Evolutionary conservation across 129 eudicot genomes (phyloP), one percentile per base, ranked within the genome.

Genomic region (Flaveria brownii): DNA sequence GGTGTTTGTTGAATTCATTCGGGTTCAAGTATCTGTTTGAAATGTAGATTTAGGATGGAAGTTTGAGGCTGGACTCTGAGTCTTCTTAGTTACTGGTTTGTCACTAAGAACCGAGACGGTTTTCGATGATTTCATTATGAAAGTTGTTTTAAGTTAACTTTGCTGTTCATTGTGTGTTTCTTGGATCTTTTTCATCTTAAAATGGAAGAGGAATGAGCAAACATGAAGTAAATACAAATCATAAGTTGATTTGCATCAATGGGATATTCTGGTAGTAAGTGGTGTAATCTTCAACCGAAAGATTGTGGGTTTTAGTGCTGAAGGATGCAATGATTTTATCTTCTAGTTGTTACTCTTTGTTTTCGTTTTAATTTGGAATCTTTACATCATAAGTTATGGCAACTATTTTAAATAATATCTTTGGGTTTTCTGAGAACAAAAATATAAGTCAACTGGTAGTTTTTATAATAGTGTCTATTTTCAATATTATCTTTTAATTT

Each of bases 41-140:
- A 80, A 74, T 80, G 84, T 80, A 80, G 84, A 80, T 67, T 73
- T 80, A 80, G 84, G 80, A 74, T 80, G 79, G 68, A 73, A 54
- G 69, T 73, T 73, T 80, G 79, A 79, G 78, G 41, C 71, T 77
- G 81, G 56, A 77, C 76, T 43, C 15, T 78, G 71, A 61, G 54
- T 45, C 70, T 49, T 71, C 77, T 76, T 78, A 71, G 72, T 51
- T 78, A 78, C 72, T 78, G 64, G 77, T 78, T 71, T 78, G 82
- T 71, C 70, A 47, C 72, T 63, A 78, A 60, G 82, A 78, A 71
- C 76, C 41, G 70, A 78, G 63, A 78, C 73, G 80, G 74, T 76
- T 78, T 62, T 56, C 45, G 25, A 55, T 67, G 70, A 66, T 73
- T 71, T 65, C 39, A 23, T 55, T 73, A 73, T 73, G 83, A 64